These are phyloP conservation scores for Globisporangium recalcitrans DNA, from an alignment of 352 stramenopile species.

Conservation along the genomic window DNA sequence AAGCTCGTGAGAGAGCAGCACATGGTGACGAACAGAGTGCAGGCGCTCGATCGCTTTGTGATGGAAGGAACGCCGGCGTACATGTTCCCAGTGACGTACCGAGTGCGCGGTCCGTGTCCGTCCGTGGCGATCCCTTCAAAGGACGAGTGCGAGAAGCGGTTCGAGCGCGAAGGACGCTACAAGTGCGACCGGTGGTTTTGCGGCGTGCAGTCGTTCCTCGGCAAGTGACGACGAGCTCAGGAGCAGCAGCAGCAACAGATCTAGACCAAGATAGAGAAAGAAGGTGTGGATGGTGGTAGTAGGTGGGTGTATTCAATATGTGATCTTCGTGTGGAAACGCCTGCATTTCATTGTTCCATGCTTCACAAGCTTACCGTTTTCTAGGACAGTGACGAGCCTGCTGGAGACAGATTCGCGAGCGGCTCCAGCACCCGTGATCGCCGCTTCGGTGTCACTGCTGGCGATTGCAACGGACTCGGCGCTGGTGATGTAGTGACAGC, in stretches of 20 bases:
- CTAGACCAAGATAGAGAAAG: constrained; percentile 2
- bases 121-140: constrained; percentile 43
- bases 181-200: constrained; percentile 79
- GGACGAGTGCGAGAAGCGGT: constrained; percentile 36
- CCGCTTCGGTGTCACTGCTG: constrained; percentile 37
- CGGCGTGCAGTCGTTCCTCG: constrained; percentile 39
- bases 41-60: constrained; percentile 56
- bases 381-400: neutral
- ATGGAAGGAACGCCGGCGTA: constrained; percentile 44
- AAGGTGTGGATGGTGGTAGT: neutral
- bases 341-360: neutral
- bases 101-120: constrained; percentile 42
- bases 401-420: constrained; percentile 13
- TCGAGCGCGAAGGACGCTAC: constrained; percentile 50
- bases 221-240: neutral
- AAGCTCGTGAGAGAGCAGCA: constrained; percentile 49
- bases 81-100: constrained; percentile 31
- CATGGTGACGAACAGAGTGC: constrained; percentile 50
- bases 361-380: neutral
- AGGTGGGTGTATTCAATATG: constrained; percentile 7
- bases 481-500: constrained; percentile 6
- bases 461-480: constrained; percentile 34
- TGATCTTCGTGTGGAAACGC: neutral
- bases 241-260: neutral
- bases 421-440: constrained; percentile 52